A percentile compares a stretch with the other conserved stretches of the same genome.
These are phyloP conservation scores for Trichoderma sp. DNA, from an alignment of 2,329 filamentous ascomycete genomes.

Conservation along the genomic window DNA sequence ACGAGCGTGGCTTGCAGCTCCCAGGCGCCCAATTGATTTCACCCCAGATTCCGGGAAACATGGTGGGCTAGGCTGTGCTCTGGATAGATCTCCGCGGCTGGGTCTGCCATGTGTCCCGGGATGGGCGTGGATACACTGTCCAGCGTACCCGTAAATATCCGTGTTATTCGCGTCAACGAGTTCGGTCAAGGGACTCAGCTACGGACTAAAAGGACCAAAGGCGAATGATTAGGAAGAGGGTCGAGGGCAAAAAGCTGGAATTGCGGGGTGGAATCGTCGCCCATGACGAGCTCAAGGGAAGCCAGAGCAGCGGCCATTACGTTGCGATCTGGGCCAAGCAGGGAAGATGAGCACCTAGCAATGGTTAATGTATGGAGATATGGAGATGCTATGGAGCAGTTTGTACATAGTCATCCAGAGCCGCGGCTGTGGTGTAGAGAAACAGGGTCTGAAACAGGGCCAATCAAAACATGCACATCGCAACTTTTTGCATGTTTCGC, in stretches of 20 bases:
- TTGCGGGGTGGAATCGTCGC: not conserved
- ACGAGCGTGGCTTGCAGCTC: conserved; percentile 5
- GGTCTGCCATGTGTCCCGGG: not conserved
- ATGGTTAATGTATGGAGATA: not conserved
- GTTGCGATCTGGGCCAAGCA: not conserved
- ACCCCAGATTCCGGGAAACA: conserved; percentile 15
- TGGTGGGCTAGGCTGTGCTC: not conserved
- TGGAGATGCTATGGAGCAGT: not conserved
- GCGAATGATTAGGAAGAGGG: not conserved
- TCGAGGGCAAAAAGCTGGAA: not conserved
- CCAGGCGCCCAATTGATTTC: not conserved
- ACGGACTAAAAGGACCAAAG: not conserved
- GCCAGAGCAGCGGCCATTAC: not conserved
- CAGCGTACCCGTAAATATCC: not conserved
- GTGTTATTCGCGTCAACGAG: not conserved
- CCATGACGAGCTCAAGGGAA: not conserved
- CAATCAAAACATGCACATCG: conserved; percentile 1
- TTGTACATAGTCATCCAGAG: not conserved
- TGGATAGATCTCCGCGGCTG: conserved; percentile 13
- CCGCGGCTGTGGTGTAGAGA: not conserved
- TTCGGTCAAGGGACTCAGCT: not conserved
- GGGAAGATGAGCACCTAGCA: not conserved
- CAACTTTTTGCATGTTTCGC: not conserved
- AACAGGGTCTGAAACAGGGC: not conserved
- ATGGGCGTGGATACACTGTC: not conserved